Evolutionary conservation across 2,329 filamentous ascomycete genomes (phyloP), one percentile per base, ranked within the genome.

Genomic region (Dendrostoma leiphaemia): DNA sequence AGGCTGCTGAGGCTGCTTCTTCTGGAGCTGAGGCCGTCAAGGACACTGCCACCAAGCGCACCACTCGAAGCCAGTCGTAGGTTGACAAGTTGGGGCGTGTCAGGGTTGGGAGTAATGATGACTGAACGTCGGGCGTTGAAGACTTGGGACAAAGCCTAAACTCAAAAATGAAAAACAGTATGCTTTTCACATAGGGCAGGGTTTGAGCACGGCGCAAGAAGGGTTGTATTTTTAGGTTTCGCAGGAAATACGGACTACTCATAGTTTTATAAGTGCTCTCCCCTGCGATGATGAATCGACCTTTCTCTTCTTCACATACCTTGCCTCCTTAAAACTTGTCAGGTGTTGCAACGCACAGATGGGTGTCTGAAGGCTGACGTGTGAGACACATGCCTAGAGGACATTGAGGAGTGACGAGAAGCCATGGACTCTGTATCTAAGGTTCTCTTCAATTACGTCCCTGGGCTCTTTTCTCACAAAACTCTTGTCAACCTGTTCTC

Each of bases 11-110:
- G 69, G 80, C 82, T 49, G 75, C 79, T 17, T 67, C 83, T 37
- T 78, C 81, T 47, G 83, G 83, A 51, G 83, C 85, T 51, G 89
- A 91, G 58, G 84, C 89, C 54, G 85, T 86, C 62, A 93, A 94
- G 79, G 84, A 81, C 51, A 89, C 92, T 80, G 78, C 73, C 28
- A 83, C 71, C 67, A 85, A 84, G 79, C 81, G 83, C 61, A 71
- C 73, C 57, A 81, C 79, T 55, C 79, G 80, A 66, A 84, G 75
- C 74, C 75, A 80, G 63, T 80, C 77, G 65, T 82, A 76, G 62
- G 62, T 60, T 51, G 57, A 54, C 54, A 57, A 37, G 50, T 41
- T 51, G 38, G 48, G 37, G 40, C 29, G 49, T 40, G 56, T 48
- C 35, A 38, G 51, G 45, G 48, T 60, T 38, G 38, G 44, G 38